These are phyloP conservation scores for Herpetospermum pedunculosum DNA, from an alignment of 306 rosid genomes.

Conservation along the genomic window DNA sequence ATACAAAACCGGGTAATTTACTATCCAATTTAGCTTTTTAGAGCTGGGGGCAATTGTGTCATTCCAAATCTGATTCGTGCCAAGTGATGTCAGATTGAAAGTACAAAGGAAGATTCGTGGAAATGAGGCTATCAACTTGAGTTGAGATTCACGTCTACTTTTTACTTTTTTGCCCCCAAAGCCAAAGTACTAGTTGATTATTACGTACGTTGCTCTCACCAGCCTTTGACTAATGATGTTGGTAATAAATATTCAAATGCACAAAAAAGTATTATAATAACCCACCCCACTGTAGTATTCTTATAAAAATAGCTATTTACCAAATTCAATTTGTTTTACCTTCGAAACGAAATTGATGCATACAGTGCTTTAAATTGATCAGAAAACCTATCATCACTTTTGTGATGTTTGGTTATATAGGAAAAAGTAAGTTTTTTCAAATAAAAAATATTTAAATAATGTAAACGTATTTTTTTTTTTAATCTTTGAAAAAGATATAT, in stretches of 20 bases:
- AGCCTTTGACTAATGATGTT: background rate
- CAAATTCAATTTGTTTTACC: background rate
- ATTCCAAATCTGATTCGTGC: background rate
- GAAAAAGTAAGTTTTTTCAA: too few relatives aligned
- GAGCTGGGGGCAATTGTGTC: background rate
- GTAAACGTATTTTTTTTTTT: too few relatives aligned
- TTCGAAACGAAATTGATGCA: background rate
- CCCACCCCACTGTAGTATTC: background rate
- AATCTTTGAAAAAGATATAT: too few relatives aligned
- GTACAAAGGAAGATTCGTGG: constrained; percentile 9
- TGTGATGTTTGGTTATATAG: background rate
- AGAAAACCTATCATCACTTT: background rate
- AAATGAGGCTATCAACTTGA: background rate
- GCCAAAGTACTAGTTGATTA: background rate
- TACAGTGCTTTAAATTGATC: background rate
- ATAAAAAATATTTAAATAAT: too few relatives aligned
- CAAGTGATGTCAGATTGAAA: background rate
- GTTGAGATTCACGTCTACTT: background rate
- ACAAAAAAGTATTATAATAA: background rate
- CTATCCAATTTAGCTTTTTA: background rate
- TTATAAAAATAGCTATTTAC: background rate
- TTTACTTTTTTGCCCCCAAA: background rate
- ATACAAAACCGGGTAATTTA: too few relatives aligned
- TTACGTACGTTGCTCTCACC: background rate
- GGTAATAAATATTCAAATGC: background rate